These are phyloP conservation scores for Cladosporium sp. DNA, from an alignment of 2,329 filamentous ascomycete genomes.

Conservation along the genomic window DNA sequence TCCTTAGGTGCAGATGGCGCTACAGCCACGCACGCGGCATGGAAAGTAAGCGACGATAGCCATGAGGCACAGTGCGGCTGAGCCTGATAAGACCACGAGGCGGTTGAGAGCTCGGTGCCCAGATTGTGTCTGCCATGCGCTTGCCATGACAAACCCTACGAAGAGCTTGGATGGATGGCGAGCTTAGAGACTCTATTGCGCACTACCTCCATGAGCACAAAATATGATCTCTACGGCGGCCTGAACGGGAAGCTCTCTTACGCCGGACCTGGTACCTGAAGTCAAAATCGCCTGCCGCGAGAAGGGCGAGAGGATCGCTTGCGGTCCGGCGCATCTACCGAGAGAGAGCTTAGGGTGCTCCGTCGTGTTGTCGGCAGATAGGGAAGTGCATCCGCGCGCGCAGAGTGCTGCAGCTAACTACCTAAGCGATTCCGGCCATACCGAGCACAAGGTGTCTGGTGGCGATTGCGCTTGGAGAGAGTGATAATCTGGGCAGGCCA, in stretches of 20 bases:
- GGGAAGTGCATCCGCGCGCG: background rate
- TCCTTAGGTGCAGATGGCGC: background rate
- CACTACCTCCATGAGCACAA: background rate
- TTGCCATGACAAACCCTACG: background rate
- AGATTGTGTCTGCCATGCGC: background rate
- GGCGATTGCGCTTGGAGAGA: background rate
- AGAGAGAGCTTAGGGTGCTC: background rate
- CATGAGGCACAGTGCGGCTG: background rate
- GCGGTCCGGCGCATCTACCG: conserved; percentile 1
- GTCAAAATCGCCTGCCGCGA: background rate
- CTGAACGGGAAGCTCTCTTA: background rate
- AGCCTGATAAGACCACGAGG: conserved; percentile 4
- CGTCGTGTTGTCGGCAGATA: background rate
- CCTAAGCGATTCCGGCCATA: background rate
- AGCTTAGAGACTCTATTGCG: background rate
- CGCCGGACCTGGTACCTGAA: background rate
- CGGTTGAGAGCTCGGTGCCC: background rate
- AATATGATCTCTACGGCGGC: background rate
- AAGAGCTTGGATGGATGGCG: background rate
- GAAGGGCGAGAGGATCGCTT: background rate
- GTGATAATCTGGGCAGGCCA: background rate
- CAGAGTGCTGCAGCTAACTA: background rate
- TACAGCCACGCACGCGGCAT: conserved; percentile 13
- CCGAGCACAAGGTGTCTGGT: background rate
- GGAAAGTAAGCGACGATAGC: conserved; percentile 3